Conservation (phyloP, 441 rosid species). For the Bruguiera hainesii region DNA sequence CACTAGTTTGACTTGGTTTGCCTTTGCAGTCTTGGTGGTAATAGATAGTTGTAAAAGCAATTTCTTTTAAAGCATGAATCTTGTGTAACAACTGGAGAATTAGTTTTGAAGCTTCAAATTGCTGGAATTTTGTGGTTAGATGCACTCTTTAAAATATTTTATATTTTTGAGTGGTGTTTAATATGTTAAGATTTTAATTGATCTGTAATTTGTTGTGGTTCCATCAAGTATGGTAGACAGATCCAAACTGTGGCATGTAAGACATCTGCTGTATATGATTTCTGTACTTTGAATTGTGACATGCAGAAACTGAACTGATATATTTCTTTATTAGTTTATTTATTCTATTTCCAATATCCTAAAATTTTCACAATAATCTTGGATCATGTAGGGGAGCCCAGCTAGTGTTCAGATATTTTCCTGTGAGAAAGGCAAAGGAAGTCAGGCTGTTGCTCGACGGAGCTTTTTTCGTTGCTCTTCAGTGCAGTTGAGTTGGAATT, state of each 20-base stretch:
- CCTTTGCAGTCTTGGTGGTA: neutral
- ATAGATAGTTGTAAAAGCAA: neutral
- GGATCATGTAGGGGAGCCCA: slow-evolving; percentile 67
- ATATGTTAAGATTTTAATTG: neutral
- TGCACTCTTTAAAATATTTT: neutral
- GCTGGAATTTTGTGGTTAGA: neutral
- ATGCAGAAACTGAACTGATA: slow-evolving; percentile 7
- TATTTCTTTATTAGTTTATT: neutral
- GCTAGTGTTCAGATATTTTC: slow-evolving; percentile 88
- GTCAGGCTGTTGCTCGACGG: slow-evolving; percentile 69
- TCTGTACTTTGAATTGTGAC: neutral
- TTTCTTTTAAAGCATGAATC: neutral
- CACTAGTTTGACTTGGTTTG: neutral
- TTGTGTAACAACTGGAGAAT: neutral
- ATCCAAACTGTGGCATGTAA: neutral
- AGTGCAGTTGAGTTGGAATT: slow-evolving; percentile 80
- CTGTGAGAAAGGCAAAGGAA: slow-evolving; percentile 58
- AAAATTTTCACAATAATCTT: slow-evolving; percentile 2
- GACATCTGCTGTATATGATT: neutral
- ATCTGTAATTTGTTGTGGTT: slow-evolving; percentile 3
- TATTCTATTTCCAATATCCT: neutral
- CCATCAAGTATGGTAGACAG: neutral
- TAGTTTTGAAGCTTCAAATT: slow-evolving; percentile 3
- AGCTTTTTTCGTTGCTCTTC: slow-evolving; percentile 87
- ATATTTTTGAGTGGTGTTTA: slow-evolving; percentile 4